Evolutionary conservation across 768 basidiomycete genomes (phyloP), one percentile per base, ranked within the genome.

Genomic region (Kwoniella pini): DNA sequence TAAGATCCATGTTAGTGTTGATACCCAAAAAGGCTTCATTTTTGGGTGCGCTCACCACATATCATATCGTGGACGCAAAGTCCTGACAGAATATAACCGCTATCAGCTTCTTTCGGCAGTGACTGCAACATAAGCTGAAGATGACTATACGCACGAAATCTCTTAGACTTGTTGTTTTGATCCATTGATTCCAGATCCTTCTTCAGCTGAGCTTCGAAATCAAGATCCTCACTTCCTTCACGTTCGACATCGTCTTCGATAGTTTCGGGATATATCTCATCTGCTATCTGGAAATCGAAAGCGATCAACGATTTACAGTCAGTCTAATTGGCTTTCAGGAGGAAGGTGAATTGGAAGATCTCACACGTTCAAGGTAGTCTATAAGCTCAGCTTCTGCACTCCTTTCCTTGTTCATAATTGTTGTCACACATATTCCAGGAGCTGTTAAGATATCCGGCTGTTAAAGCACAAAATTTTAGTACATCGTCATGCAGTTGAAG

Each of bases 251-350:
- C 59, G 10, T 38, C 46, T 19, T 65, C 67, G 44, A 52, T 48
- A 12, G 67, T 69, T n/a, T 72, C 70, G 13, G 70, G 70, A 45
- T 72, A 72, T 27, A 72, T 49, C 58, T 72, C 67, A 33, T 72
- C 70, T 51, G 65, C 70, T 10, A 68, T 39, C 64, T 66, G 26
- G 44, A 43, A 4, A n/a, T 12, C 27, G 22, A 27, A 13, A 22
- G n/a, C n/a, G n/a, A 19, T 42, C 40, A 42, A n/a, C n/a, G n/a
- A n/a, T n/a, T n/a, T n/a, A n/a, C n/a, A n/a, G n/a, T n/a, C n/a
- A n/a, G n/a, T n/a, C n/a, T n/a, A n/a, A n/a, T n/a, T n/a, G n/a
- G n/a, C n/a, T n/a, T n/a, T n/a, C n/a, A n/a, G n/a, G n/a, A n/a
- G n/a, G n/a, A n/a, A n/a, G n/a, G n/a, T n/a, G n/a, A n/a, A n/a